Base-by-base conservation (phyloP, 2,329 filamentous ascomycete species). In the Amphichorda felina region DNA sequence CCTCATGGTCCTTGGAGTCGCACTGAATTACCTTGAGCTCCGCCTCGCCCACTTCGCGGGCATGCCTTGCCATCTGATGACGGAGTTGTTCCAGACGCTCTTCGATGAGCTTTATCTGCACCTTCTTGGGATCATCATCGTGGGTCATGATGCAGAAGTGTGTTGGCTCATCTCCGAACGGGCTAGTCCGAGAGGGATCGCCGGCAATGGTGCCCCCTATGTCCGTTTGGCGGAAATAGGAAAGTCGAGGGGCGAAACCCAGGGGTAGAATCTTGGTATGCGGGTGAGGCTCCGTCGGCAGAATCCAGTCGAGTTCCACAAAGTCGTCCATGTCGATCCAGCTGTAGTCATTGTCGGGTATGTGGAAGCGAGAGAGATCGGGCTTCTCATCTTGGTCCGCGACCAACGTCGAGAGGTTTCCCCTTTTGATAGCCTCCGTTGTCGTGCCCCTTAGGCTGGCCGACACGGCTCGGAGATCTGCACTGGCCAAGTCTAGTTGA, bases 241-340 rank as follows among this genome's bases (percentile, higher is more conserved):
- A 96, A 50, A 98, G 83, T 2, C 91, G 76, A n/a, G 91, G 93
- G 15, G 89, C 85, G 49, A 80, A 96, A 0, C 84, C 88, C 8
- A 98, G 70, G 0, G 93, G 93, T 36, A 98, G 60, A 31, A 98
- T 98, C 55, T 91, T 88, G 1, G 89, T 96, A 45, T 93, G 82
- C 1, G 89, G 88, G 45, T 94, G 93, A 22, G 82, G 76, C 50
- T 94, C 85, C 11, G 85, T 82, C 1, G 89, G 89, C 17, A 95
- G 61, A 36, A 94, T 88, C 89, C 89, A 96, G 53, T 95, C 93
- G 16, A 98, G 64, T 55, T 98, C 91, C 21, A 98, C 88, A 57
- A 98, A 98, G 54, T 98, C 91, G 52, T 98, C 91, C 87, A 98
- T 96, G 50, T 98, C 91, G 42, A 98, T 88, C 91, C 91, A 98